Evolutionary conservation across 2,329 filamentous ascomycete species (phyloP), one percentile per base, ranked within the genome.

Genomic region (Tolypocladium endophyticum): DNA sequence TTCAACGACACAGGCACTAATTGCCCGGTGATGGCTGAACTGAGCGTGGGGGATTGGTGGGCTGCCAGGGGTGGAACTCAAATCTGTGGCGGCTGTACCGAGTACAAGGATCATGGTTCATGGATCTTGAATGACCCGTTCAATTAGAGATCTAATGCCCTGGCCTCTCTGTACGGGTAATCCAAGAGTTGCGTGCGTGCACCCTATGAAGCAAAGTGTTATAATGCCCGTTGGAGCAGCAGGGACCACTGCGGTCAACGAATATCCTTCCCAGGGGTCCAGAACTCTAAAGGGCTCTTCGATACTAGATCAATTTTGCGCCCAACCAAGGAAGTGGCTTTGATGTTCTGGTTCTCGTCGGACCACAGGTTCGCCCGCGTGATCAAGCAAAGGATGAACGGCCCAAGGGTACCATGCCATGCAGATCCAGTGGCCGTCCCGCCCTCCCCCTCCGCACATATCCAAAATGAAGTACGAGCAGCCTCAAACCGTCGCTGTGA

Each of bases 51-150:
- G 50, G n/a, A n/a, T n/a, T 14, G 50, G 28, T 4, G 7, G 25
- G 16, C 47, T 16, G 47, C 14, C 50, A 53, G 28, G 50, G 50
- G 50, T 53, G 50, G 30, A 30, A 23, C 30, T 33, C 33, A 12
- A 38, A 50, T 54, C 23, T 35, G 16, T 25, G 28, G 28, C 28
- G 28, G 47, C 47, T 38, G 11, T 33, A 61, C 57, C 11, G 3
- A 4, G 61, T 60, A 56, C 67, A 58, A 60, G 67, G 67, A 69
- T 68, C 63, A 66, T 64, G 64, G 64, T 63, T 67, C 62, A 66
- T 64, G 66, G 64, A 64, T 68, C 62, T 65, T 60, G 59, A 50
- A 59, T 61, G 61, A 14, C 35, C 35, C 35, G 60, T 64, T 68
- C 68, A 68, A 67, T 68, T 65, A 66, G 60, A 64, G 61, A 65